Conservation (phyloP, 2,329 filamentous ascomycete species). For the Zymoseptoria ardabiliae region DNA sequence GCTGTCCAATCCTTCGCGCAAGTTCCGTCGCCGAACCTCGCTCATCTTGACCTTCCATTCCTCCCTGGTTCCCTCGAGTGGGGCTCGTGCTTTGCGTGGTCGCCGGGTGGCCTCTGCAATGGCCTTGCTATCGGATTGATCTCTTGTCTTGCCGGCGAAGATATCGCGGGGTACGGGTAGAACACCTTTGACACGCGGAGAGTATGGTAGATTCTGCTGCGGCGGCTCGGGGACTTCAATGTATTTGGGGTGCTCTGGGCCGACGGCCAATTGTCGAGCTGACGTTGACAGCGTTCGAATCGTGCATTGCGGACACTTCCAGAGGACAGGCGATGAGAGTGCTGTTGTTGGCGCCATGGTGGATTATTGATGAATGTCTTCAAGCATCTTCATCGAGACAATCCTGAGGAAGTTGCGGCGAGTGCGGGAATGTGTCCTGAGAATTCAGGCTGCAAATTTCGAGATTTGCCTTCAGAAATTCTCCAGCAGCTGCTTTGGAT, state of each 20-base stretch:
- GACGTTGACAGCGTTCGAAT: constrained; percentile 41
- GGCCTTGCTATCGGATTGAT: constrained; percentile 42
- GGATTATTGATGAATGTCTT: constrained; percentile 5
- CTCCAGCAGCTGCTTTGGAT: background rate
- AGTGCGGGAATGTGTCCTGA: background rate
- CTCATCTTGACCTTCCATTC: constrained; percentile 70
- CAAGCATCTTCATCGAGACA: background rate
- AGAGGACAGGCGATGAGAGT: constrained; percentile 24
- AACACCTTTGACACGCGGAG: constrained; percentile 59
- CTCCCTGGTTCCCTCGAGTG: constrained; percentile 41
- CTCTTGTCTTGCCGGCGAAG: constrained; percentile 53
- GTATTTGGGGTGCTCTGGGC: constrained; percentile 81
- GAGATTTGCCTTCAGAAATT: background rate
- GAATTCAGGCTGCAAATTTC: constrained; percentile 4
- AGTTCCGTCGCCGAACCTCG: constrained; percentile 59
- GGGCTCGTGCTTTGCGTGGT: constrained; percentile 11
- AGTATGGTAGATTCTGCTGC: constrained; percentile 55
- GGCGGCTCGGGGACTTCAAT: constrained; percentile 71
- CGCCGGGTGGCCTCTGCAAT: constrained; percentile 18
- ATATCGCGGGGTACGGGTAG: constrained; percentile 77
- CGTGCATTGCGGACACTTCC: constrained; percentile 31
- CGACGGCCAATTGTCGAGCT: constrained; percentile 43
- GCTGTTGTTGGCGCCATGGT: constrained; percentile 37
- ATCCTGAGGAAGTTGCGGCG: background rate
- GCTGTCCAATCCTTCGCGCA: constrained; percentile 62